Conservation (phyloP, 2,329 filamentous ascomycete genomes). For the Calonectria pteridis region DNA sequence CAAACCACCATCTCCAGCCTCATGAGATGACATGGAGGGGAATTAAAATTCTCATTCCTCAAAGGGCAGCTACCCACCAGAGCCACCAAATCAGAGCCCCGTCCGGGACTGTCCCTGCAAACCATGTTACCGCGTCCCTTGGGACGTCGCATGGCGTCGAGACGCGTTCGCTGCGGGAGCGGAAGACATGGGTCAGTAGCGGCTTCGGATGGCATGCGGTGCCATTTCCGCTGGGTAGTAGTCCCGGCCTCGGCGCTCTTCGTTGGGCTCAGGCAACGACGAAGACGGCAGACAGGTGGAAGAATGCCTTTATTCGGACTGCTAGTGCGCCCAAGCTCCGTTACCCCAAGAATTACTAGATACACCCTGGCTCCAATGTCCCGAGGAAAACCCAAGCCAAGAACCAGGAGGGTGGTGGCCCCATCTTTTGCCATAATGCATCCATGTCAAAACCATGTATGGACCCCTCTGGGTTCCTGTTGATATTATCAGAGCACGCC, state of each 20-base stretch:
- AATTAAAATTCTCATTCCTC: not conserved
- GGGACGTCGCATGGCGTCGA: not conserved
- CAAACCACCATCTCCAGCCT: conserved; percentile 9
- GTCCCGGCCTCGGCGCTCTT: conserved; percentile 27
- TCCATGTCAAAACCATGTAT: conserved; percentile 26
- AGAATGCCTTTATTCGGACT: conserved; percentile 6
- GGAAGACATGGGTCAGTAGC: conserved; percentile 19
- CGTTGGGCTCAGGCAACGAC: conserved; percentile 9
- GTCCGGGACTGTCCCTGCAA: conserved; percentile 31
- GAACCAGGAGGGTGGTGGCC: conserved; percentile 25
- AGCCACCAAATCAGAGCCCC: conserved; percentile 37
- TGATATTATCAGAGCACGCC: conserved; percentile 40
- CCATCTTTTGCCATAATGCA: conserved; percentile 35
- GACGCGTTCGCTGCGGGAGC: conserved; percentile 3
- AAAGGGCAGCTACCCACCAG: conserved; percentile 28
- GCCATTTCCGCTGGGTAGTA: conserved; percentile 10
- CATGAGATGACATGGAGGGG: conserved; percentile 4
- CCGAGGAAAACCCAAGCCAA: conserved; percentile 15
- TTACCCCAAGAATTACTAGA: conserved; percentile 25
- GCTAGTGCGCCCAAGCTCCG: not conserved
- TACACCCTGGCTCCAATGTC: conserved; percentile 13
- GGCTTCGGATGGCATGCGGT: conserved; percentile 1
- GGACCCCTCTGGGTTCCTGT: conserved; percentile 27
- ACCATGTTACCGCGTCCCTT: not conserved
- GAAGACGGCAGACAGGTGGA: not conserved